Base-by-base conservation (phyloP, 108 stramenopile species). In the Conticribra weissflogii region DNA sequence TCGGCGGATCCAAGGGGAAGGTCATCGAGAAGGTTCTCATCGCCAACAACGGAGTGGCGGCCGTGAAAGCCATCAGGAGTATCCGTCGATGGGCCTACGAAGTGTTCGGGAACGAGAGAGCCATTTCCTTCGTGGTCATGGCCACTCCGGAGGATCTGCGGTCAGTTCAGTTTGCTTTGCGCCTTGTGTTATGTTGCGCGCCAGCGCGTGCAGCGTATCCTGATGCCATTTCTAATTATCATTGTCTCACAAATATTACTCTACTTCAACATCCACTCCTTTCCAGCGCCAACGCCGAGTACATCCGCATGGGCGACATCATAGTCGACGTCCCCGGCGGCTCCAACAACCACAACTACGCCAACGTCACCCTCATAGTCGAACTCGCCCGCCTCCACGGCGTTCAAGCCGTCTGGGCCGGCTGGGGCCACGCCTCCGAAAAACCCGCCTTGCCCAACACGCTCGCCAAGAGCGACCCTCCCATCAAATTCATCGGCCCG, bases 261-360 rank as follows among this genome's bases (percentile, higher is more conserved):
- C 54, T 36, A 49, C 86, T 62, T 65, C 74, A 21, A 31, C 59
- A 15, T 12, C 47, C 66, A 88, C 56, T 63, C 72, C 33, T 21
- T 61, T 2, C 48, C 71, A 94, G 93, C 33, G 97, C 99, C 58
- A 99, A 99, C 73, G 99, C 99, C 28, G 99, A 99, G 80, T 99
- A 98, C 86, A 98, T 99, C 68, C 97, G 99, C 62, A 96, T 98
- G 96, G 98, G 88, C 53, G 98, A 99, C 83, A 88, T 97, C 78
- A 97, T 99, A 51, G 96, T 97, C 34, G 98, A 99, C 79, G 99
- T 99, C 30, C 99, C 99, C 5, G 98, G 98, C 28, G 99, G 98
- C 46, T 93, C 97, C 63, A 99, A 99, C 94, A 98, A 98, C 84
- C 96, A 98, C 95, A 99, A 99, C 92, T 99, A 99, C 79, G 98